Percentiles rank a stretch among this genome's conserved stretches.
These are phyloP conservation scores for Metarhizium brunneum DNA, from an alignment of 2,329 filamentous ascomycete genomes.

Conservation along the genomic window DNA sequence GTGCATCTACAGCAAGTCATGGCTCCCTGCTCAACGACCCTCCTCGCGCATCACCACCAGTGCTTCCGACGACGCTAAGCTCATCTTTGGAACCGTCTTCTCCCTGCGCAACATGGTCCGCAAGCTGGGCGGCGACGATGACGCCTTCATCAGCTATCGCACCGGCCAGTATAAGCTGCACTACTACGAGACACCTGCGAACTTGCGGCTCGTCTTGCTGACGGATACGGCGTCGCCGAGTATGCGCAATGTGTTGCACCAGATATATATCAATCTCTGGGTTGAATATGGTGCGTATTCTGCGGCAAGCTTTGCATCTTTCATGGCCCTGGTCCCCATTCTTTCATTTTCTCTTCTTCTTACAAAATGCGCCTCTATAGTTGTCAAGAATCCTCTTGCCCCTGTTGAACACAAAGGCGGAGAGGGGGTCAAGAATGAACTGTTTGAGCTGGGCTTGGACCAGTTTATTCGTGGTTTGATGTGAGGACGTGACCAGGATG, in stretches of 20 bases:
- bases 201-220: slow-evolving; percentile 92
- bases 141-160: slow-evolving; percentile 89
- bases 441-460: slow-evolving; percentile 65
- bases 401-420: slow-evolving; percentile 61
- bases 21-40: slow-evolving; percentile 46
- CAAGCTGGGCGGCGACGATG: slow-evolving; percentile 87
- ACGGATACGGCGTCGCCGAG: slow-evolving; percentile 84
- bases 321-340: not conserved
- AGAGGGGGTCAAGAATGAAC: slow-evolving; percentile 60
- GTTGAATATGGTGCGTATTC: slow-evolving; percentile 72
- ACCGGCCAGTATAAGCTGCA: slow-evolving; percentile 96
- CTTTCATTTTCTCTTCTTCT: not conserved
- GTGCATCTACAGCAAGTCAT: slow-evolving; percentile 91
- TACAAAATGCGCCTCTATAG: slow-evolving; percentile 25
- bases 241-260: slow-evolving; percentile 89
- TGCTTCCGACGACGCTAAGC: slow-evolving; percentile 76
- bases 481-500: slow-evolving; percentile 25
- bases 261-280: slow-evolving; percentile 97
- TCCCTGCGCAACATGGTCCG: slow-evolving; percentile 93
- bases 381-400: slow-evolving; percentile 61
- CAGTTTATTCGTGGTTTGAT: slow-evolving; percentile 64
- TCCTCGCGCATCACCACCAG: slow-evolving; percentile 35
- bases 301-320: not conserved
- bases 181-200: slow-evolving; percentile 96
- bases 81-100: slow-evolving; percentile 95